Evolutionary conservation across 2,329 filamentous ascomycete species (phyloP).

Genomic region (Trichoderma sp.): DNA sequence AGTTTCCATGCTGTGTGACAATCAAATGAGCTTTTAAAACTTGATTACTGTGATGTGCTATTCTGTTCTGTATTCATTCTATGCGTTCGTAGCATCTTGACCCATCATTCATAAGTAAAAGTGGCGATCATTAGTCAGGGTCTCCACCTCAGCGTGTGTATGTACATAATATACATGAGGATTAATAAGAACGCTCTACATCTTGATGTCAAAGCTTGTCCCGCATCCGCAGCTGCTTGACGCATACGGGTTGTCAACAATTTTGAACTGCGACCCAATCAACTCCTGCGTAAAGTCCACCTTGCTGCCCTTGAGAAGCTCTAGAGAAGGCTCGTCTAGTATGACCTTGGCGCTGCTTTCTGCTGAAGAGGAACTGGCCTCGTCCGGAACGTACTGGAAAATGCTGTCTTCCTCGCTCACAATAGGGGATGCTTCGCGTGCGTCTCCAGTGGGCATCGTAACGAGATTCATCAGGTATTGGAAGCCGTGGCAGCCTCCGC

Average conservation of each 20-base stretch:
- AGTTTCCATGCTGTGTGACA: conserved; percentile 37
- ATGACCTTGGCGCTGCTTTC: conserved; percentile 70
- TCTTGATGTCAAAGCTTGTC: conserved; percentile 93
- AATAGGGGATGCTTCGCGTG: conserved; percentile 39
- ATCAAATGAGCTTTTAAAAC: neutral
- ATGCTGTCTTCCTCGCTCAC: conserved; percentile 79
- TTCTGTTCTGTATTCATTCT: neutral
- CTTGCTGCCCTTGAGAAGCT: conserved; percentile 88
- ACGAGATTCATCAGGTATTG: conserved; percentile 94
- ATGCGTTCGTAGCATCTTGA: neutral
- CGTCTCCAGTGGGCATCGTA: conserved; percentile 51
- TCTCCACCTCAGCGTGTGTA: neutral
- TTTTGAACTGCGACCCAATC: conserved; percentile 88
- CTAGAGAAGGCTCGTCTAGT: conserved; percentile 83
- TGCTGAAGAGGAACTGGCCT: conserved; percentile 38
- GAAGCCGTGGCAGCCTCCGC: conserved; percentile 95
- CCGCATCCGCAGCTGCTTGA: conserved; percentile 96
- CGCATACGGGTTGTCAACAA: conserved; percentile 87
- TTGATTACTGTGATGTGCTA: neutral
- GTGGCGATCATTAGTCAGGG: conserved; percentile 1
- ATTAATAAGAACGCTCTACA: conserved; percentile 39
- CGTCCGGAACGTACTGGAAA: conserved; percentile 68
- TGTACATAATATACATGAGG: neutral
- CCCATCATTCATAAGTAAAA: neutral
- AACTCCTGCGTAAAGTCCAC: conserved; percentile 96